Percentiles rank a stretch among this genome's conserved stretches.
phyloP scores from a whole-genome alignment of 768 basidiomycete genomes.

The Arthromyces matolae region DNA sequence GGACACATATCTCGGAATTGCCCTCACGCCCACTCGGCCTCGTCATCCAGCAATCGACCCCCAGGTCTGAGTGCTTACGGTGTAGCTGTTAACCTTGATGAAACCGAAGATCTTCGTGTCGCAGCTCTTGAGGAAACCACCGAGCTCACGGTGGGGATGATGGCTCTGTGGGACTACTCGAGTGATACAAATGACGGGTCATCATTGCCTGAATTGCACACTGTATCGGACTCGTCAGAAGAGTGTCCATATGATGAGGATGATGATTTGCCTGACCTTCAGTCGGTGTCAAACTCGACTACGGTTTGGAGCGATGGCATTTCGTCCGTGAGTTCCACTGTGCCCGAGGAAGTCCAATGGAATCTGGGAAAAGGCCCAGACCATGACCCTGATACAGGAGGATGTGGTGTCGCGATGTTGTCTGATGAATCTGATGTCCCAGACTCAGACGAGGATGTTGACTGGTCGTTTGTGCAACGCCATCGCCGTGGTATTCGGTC shows the following conservation, averaged over 20 bases:
- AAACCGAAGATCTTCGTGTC: not conserved
- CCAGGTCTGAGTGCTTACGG: conserved; percentile 21
- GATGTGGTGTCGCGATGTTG: too few relatives aligned
- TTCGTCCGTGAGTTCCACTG: not conserved
- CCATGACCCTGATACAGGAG: too few relatives aligned
- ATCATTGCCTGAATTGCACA: not conserved
- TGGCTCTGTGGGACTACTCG: not conserved
- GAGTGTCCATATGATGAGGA: not conserved
- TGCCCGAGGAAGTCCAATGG: too few relatives aligned
- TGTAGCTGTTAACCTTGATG: conserved; percentile 7
- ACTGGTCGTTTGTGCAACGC: too few relatives aligned
- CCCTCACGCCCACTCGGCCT: conserved; percentile 13
- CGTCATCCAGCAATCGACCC: conserved; percentile 14
- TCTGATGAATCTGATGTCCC: too few relatives aligned
- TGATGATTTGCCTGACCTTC: not conserved
- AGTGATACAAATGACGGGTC: too few relatives aligned
- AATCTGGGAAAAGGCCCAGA: too few relatives aligned
- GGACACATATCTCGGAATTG: conserved; percentile 24
- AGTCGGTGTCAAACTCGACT: not conserved
- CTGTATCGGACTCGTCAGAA: not conserved
- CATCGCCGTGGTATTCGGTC: too few relatives aligned
- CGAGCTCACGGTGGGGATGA: not conserved
- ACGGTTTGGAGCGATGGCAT: not conserved
- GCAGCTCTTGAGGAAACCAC: not conserved
- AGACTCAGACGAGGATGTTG: too few relatives aligned